A percentile compares a stretch with the other conserved stretches of the same genome.
Conservation (phyloP, 2,329 filamentous ascomycete species). For the Sphaerulina vaccinii region DNA sequence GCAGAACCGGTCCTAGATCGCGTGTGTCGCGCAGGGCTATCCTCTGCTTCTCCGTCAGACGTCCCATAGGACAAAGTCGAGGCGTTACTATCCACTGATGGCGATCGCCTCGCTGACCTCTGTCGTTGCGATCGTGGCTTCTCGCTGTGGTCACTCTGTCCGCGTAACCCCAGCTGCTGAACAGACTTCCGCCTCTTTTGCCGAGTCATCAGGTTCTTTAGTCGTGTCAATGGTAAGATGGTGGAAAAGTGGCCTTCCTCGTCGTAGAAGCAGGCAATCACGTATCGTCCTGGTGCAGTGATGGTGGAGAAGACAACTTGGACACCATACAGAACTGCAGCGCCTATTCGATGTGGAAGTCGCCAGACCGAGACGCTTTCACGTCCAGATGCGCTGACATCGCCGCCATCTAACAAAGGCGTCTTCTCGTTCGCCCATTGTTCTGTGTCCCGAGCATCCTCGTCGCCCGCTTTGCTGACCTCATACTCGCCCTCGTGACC, state of each 20-base stretch:
- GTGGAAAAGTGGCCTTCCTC: conserved; percentile 76
- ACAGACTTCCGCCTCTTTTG: conserved; percentile 35
- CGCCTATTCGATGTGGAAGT: conserved; percentile 59
- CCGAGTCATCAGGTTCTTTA: conserved; percentile 51
- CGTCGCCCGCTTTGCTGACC: conserved; percentile 19
- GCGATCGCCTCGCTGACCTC: conserved; percentile 40
- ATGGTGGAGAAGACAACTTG: conserved; percentile 77
- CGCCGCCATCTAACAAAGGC: conserved; percentile 56
- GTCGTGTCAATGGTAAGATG: conserved; percentile 67
- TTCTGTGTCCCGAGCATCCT: conserved; percentile 22
- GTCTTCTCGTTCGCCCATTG: conserved; percentile 61
- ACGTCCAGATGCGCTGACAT: conserved; percentile 10
- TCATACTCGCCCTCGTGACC: conserved; percentile 20
- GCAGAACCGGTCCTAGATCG: conserved; percentile 59
- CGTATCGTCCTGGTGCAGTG: conserved; percentile 74
- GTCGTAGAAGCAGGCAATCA: conserved; percentile 80
- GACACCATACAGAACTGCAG: conserved; percentile 71
- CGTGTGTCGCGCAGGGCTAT: conserved; percentile 54
- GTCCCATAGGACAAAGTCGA: conserved; percentile 62
- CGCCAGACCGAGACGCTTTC: conserved; percentile 22
- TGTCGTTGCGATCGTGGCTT: conserved; percentile 32
- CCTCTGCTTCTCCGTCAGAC: conserved; percentile 60
- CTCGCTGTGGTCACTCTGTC: conserved; percentile 36
- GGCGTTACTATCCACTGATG: conserved; percentile 39
- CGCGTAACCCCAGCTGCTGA: conserved; percentile 34